phyloP scores from a whole-genome alignment of 257 asterid species.

The Schizonepeta tenuifolia region DNA sequence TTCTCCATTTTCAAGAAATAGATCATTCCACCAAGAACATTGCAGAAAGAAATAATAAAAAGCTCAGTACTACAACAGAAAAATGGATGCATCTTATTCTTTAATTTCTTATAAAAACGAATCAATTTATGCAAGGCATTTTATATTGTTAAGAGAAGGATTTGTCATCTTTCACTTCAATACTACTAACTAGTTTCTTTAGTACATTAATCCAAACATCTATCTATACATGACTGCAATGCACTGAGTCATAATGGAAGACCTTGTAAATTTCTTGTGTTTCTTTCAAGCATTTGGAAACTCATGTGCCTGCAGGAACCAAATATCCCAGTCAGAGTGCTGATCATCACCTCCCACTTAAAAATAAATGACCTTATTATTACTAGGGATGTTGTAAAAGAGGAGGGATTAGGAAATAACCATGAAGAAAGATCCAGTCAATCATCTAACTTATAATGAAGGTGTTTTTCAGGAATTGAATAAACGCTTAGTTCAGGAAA shows the following conservation, averaged over 20 bases:
- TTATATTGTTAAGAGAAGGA: background rate
- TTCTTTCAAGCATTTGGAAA: slow-evolving; percentile 84
- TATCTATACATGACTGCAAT: slow-evolving; percentile 43
- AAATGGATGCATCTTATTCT: background rate
- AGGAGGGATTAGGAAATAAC: slow-evolving; percentile 8
- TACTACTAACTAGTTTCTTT: slow-evolving; percentile 37
- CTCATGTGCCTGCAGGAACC: slow-evolving; percentile 99
- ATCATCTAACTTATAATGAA: slow-evolving; percentile 19
- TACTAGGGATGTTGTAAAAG: slow-evolving; percentile 30
- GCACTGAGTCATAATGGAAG: slow-evolving; percentile 53
- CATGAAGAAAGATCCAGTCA: slow-evolving; percentile 28
- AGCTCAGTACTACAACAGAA: background rate
- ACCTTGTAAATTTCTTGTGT: slow-evolving; percentile 74
- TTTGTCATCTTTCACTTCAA: slow-evolving; percentile 25
- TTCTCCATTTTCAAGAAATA: slow-evolving; percentile 9
- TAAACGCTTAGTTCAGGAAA: slow-evolving; percentile 18
- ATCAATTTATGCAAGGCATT: slow-evolving; percentile 9
- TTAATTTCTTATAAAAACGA: too few relatives aligned
- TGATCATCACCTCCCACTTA: slow-evolving; percentile 45
- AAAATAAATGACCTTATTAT: slow-evolving; percentile 33
- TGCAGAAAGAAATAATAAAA: background rate
- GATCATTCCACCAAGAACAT: slow-evolving; percentile 11
- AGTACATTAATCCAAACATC: slow-evolving; percentile 32
- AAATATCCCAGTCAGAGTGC: slow-evolving; percentile 86
- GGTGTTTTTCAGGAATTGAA: slow-evolving; percentile 9